phyloP scores from a whole-genome alignment of 176 grass and related monocot species.

The Triticum dicoccoides region DNA sequence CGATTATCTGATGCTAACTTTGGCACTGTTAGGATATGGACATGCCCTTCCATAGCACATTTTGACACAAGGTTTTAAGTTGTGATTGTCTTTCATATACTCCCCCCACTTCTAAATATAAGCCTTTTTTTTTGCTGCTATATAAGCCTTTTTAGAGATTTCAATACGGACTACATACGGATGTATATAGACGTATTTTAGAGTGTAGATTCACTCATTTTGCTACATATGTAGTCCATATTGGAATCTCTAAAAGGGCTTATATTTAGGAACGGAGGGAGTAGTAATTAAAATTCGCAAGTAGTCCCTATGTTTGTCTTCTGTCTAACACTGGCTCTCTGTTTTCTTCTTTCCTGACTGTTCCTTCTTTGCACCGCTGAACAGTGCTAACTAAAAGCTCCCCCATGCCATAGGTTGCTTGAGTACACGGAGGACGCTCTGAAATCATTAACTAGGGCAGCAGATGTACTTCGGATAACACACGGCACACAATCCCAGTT shows the following conservation, averaged over 20 bases:
- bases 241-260: no score
- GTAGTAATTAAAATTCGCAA: background rate
- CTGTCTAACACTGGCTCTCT: background rate
- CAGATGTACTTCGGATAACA: slow-evolving; percentile 79
- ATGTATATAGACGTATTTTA: no score
- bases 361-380: background rate
- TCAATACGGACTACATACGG: no score
- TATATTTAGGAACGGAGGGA: no score
- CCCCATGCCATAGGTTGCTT: slow-evolving; percentile 46
- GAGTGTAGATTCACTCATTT: no score
- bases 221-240: no score
- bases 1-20: background rate
- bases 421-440: slow-evolving; percentile 75
- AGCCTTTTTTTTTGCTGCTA: no score
- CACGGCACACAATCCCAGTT: slow-evolving; percentile 71
- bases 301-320: background rate
- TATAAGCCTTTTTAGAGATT: no score
- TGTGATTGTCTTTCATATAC: background rate
- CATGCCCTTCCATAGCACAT: background rate
- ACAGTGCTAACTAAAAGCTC: slow-evolving; percentile 2
- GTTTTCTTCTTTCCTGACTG: background rate
- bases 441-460: slow-evolving; percentile 63
- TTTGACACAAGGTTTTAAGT: background rate
- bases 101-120: no score
- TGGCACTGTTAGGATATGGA: background rate